Evolutionary conservation across 75 land plant species (phyloP), one percentile per base, ranked within the genome.

Genomic region (Cunninghamia lanceolata): DNA sequence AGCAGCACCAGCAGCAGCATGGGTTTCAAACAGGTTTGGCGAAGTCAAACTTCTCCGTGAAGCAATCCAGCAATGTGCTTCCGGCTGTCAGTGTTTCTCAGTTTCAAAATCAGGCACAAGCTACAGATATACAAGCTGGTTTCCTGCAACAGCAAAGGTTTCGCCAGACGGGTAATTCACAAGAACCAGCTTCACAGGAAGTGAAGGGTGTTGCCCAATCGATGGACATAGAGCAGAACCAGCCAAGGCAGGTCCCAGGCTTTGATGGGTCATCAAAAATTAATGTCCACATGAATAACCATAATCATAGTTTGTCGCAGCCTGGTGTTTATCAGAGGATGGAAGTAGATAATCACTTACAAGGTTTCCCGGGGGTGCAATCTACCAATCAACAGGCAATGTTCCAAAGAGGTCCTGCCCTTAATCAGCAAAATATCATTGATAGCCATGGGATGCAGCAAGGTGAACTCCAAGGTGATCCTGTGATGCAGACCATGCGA

Each of bases 161-260:
- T n/a, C 30, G 17, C 19, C 50, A 47, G 66, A 76, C 77, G 40
- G 79, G 43, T 85, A 77, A 70, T 75, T 86, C 82, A 35, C 88
- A 87, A 35, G 88, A 87, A 85, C 74, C 87, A 21, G 87, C 80
- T n/a, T 86, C 53, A 45, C 87, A 87, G 78, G 88, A 87, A 46
- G 81, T 77, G 32, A 86, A 78, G 35, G 77, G 85, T 74, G 87
- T 28, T 70, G 86, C 47, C n/a, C 52, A 80, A 80, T 40, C 82
- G 2, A 80, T 80, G 82, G 82, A 80, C 50, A 38, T 28, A 43
- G 88, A 86, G 47, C 76, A 36, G 21, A 53, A 78, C 74, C 89
- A 42, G 43, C 89, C 28, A 82, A 52, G 82, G 43, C 84, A 88
- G 52, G 83, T 53, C 39, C 68, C 89, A 34, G 83, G 66, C 78